A percentile compares a stretch with the other conserved stretches of the same genome.
Conservation (phyloP, 2,329 filamentous ascomycete genomes). For the Bisporella sp. region DNA sequence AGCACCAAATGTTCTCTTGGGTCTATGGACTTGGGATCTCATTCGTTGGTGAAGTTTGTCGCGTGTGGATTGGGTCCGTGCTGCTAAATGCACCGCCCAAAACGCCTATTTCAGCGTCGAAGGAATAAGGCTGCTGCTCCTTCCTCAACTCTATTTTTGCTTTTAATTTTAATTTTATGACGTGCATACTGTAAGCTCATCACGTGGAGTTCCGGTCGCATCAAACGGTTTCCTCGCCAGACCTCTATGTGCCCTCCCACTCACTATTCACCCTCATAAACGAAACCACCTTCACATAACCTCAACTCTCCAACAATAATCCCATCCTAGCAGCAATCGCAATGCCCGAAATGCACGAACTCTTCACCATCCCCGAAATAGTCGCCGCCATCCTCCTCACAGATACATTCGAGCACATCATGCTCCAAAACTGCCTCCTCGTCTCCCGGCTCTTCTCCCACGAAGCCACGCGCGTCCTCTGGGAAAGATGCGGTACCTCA, state of each 20-base stretch:
- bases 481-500: constrained; percentile 1
- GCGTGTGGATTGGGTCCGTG: background rate
- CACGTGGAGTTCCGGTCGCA: too few relatives aligned
- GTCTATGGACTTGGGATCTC: too few relatives aligned
- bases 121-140: background rate
- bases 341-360: background rate
- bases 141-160: background rate
- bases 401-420: background rate
- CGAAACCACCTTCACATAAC: too few relatives aligned
- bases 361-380: background rate
- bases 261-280: too few relatives aligned
- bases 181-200: too few relatives aligned
- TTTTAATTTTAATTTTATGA: background rate
- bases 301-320: background rate
- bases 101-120: background rate
- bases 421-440: constrained; percentile 1
- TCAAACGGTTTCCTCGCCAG: too few relatives aligned
- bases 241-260: too few relatives aligned
- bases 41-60: background rate
- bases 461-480: background rate
- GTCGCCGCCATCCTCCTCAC: background rate
- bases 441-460: constrained; percentile 1
- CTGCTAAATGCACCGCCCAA: background rate
- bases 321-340: background rate
- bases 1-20: too few relatives aligned